phyloP scores from a whole-genome alignment of 345 rosid species.

The Bruguiera gymnorhiza region DNA sequence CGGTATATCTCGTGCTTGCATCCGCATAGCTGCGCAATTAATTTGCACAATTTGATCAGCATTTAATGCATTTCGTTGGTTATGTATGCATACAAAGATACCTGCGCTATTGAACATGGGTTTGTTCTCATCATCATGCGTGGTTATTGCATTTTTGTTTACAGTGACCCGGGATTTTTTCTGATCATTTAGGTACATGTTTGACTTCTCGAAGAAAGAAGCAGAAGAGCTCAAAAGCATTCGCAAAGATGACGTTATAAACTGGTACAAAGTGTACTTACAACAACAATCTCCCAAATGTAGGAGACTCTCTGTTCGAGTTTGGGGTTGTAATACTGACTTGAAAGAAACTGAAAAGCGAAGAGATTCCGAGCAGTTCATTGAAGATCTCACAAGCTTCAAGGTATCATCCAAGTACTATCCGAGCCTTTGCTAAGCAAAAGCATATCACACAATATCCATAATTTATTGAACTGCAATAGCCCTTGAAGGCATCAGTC shows the following conservation, averaged over 20 bases:
- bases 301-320: constrained; percentile 71
- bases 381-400: constrained; percentile 48
- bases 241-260: constrained; percentile 54
- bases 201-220: constrained; percentile 65
- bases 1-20: too few relatives aligned
- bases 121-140: background rate
- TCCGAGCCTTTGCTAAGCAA: constrained; percentile 61
- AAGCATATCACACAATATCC: background rate
- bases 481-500: constrained; percentile 1
- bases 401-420: constrained; percentile 62
- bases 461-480: background rate
- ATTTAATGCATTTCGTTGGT: background rate
- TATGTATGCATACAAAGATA: background rate
- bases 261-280: constrained; percentile 69
- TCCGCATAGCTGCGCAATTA: too few relatives aligned
- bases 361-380: constrained; percentile 33
- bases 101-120: background rate
- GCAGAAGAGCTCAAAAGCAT: constrained; percentile 68
- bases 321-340: constrained; percentile 88
- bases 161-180: background rate
- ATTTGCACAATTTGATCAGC: background rate
- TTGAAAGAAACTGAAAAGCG: constrained; percentile 41
- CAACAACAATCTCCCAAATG: constrained; percentile 60
- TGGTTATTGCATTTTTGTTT: background rate
- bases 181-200: constrained; percentile 58